phyloP scores from a whole-genome alignment of 2,329 filamentous ascomycete species.

The Aspergillus calidoustus region DNA sequence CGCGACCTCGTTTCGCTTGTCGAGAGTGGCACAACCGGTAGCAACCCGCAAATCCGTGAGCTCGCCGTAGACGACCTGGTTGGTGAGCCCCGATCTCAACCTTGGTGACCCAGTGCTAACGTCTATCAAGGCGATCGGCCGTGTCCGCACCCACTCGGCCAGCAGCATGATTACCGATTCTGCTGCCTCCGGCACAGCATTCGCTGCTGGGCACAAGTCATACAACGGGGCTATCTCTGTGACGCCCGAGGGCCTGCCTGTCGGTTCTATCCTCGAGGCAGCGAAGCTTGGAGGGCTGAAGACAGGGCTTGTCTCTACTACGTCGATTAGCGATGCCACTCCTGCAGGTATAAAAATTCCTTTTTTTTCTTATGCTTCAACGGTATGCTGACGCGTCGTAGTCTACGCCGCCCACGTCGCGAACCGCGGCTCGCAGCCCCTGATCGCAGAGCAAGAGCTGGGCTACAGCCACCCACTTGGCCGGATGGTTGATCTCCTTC shows the following conservation, averaged over 20 bases:
- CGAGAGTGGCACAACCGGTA: constrained; percentile 4
- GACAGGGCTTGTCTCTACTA: constrained; percentile 8
- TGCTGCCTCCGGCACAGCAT: constrained; percentile 12
- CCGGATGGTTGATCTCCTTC: constrained; percentile 11
- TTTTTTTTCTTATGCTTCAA: too few species aligned
- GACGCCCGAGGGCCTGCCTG: constrained; percentile 9
- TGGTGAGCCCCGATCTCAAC: neutral
- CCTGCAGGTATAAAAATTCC: neutral
- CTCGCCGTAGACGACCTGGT: constrained; percentile 6
- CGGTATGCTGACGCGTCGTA: neutral
- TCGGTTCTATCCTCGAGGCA: constrained; percentile 8
- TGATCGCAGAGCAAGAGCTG: constrained; percentile 15
- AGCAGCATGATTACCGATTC: constrained; percentile 16
- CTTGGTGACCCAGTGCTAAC: neutral
- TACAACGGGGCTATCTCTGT: constrained; percentile 15
- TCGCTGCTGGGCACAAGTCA: constrained; percentile 13
- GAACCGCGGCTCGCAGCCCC: constrained; percentile 5
- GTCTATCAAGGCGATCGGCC: constrained; percentile 2
- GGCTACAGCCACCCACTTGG: constrained; percentile 13
- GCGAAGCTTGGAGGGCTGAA: constrained; percentile 12
- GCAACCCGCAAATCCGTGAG: constrained; percentile 4
- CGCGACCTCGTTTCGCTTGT: constrained; percentile 5
- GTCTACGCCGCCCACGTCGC: constrained; percentile 9
- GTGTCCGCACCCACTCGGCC: constrained; percentile 12
- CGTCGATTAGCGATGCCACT: constrained; percentile 8